Base-by-base conservation (phyloP, 257 asterid species). In the Phtheirospermum japonicum region DNA sequence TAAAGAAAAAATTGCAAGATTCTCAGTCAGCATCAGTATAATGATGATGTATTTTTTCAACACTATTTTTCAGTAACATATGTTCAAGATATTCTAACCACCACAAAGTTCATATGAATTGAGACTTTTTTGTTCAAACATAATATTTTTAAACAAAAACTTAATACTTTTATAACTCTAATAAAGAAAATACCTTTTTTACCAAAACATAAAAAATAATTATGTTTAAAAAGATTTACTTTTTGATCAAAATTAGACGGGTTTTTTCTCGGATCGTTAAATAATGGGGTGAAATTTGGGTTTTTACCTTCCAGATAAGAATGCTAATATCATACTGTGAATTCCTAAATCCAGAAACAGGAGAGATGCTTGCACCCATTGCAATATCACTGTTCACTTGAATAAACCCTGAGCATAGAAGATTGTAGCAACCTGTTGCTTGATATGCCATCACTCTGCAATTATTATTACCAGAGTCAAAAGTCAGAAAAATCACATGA, bases 281-380 rank as follows among this genome's bases (percentile, higher is more conserved):
- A 36, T 46, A 11, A 48, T 56, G 72, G 74, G 64, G 56, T 39
- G 67, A 20, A 52, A 50, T 79, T 40, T 70, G 79, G 2, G 76
- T 75, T 8, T 73, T 72, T 83, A 90, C 97, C 97, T 90, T 90
- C 97, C 97, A 87, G 40, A 90, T 75, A 71, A 85, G 92, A 70
- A 90, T 87, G 71, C 88, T 78, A 67, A 90, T 85, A 74, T 90
- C 97, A 58, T 87, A 90, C 46, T 90, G 97, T 2, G 94, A 81
- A 65, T 77, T 83, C 66, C 86, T 37, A 9, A 42, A 70, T 16
- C 71, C 84, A 5, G 97, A 87, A 61, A 90, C 90, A 5, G 97
- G 95, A 13, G 97, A 90, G 73, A 90, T 90, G 83, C 95, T 90
- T n/a, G 97, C 97, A 6, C 97, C 97, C 97, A 90, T 87, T 69